Evolutionary conservation across 2,329 filamentous ascomycete genomes (phyloP).

Genomic region (Xenosphaeropsis pyriputrescens): DNA sequence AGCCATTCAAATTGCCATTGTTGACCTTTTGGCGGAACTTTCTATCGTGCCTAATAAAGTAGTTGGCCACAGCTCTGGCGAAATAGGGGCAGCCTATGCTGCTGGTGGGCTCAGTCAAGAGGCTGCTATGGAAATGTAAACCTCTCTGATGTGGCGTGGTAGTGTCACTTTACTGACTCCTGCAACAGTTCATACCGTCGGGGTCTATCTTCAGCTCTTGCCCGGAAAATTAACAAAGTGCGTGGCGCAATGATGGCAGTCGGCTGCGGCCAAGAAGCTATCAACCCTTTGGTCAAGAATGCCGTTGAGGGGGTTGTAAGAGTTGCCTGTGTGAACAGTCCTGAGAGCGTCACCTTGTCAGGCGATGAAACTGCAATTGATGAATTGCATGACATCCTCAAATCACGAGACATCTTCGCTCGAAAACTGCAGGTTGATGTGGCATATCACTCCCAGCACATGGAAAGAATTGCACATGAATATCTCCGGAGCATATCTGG

Average conservation of each 20-base stretch:
- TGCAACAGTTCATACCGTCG: slow-evolving; percentile 27
- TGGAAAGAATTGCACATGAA: slow-evolving; percentile 3
- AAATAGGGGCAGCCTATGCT: slow-evolving; percentile 28
- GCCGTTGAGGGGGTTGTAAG: slow-evolving; percentile 4
- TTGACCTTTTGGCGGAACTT: slow-evolving; percentile 24
- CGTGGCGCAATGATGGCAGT: slow-evolving; percentile 33
- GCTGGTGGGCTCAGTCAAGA: slow-evolving; percentile 16
- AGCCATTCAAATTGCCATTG: slow-evolving; percentile 27
- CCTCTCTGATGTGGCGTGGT: too few species aligned
- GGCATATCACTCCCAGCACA: slow-evolving; percentile 11
- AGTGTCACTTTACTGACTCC: too few species aligned
- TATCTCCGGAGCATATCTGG: too few species aligned
- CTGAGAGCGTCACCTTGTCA: slow-evolving; percentile 6
- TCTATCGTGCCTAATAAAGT: slow-evolving; percentile 21
- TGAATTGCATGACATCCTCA: too few species aligned
- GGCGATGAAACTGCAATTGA: slow-evolving; percentile 2
- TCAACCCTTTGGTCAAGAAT: slow-evolving; percentile 8
- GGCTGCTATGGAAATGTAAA: too few species aligned
- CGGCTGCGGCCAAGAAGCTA: slow-evolving; percentile 14
- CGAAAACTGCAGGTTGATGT: slow-evolving; percentile 6
- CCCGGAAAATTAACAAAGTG: neutral
- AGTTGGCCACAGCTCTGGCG: slow-evolving; percentile 27
- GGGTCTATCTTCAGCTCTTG: slow-evolving; percentile 1
- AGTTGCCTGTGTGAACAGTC: slow-evolving; percentile 14
- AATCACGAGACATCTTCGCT: slow-evolving; percentile 4